A percentile compares a stretch with the other conserved stretches of the same genome.
Evolutionary conservation across 345 rosid species (phyloP).

Genomic region (Eucalyptus marginata): DNA sequence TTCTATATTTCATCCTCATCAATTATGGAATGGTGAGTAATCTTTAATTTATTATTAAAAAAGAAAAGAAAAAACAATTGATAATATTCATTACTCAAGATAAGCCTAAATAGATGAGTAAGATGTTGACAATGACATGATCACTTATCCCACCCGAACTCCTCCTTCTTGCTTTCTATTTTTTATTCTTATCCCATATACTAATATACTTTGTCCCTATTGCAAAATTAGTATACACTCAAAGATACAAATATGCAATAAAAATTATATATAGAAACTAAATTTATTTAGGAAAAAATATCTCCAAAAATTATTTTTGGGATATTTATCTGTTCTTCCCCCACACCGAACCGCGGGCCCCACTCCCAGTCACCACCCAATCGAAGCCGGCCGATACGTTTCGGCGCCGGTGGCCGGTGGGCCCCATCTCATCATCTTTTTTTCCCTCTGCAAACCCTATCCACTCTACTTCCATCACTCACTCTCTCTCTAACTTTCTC

Average conservation of each 20-base stretch:
- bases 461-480: not conserved
- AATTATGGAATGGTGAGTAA: not conserved
- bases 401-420: not conserved
- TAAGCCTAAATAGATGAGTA: not conserved
- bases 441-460: not conserved
- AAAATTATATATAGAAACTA: not conserved
- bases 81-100: not conserved
- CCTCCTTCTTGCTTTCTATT: not conserved
- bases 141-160: not conserved
- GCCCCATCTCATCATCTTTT: not conserved
- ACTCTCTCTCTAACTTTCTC: not conserved
- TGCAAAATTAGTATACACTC: not conserved
- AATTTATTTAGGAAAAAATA: not conserved
- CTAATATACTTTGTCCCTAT: not conserved
- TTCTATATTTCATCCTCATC: not conserved
- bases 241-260: not conserved
- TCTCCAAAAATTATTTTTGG: not conserved
- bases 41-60: not conserved
- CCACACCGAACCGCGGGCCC: not conserved
- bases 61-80: not conserved
- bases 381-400: not conserved
- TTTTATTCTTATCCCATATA: not conserved
- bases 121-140: not conserved
- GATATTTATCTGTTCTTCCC: not conserved
- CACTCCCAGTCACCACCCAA: not conserved